Evolutionary conservation across 1,139 yeast species (phyloP).

Genomic region (Suhomyces panamericanus): DNA sequence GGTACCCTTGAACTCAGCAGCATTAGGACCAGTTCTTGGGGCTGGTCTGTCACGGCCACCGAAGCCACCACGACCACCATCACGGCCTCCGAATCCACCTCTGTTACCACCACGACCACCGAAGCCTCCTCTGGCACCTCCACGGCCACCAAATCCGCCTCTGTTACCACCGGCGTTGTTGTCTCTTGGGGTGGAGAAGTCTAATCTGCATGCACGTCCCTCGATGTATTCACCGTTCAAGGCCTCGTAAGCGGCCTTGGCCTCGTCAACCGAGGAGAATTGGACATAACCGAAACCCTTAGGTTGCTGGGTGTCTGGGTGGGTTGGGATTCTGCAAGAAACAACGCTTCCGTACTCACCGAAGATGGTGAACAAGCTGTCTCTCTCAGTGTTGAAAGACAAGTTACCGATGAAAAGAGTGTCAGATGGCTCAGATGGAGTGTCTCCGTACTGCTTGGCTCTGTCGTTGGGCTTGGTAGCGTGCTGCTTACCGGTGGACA

Average conservation of each 20-base stretch:
- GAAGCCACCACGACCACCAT: constrained; percentile 44
- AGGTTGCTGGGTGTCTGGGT: constrained; percentile 98
- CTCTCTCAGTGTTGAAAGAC: constrained; percentile 85
- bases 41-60: constrained; percentile 52
- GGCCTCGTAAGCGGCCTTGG: constrained; percentile 83
- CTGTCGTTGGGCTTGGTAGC: constrained; percentile 59
- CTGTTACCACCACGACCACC: constrained; percentile 32
- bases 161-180: constrained; percentile 23
- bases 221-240: constrained; percentile 86
- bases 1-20: constrained; percentile 68
- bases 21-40: constrained; percentile 59
- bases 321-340: constrained; percentile 93
- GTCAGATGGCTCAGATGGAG: constrained; percentile 88
- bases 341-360: constrained; percentile 77
- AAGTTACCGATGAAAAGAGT: constrained; percentile 95
- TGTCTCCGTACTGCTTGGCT: constrained; percentile 87
- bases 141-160: constrained; percentile 28
- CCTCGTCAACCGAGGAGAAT: constrained; percentile 82
- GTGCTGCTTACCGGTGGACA: constrained; percentile 83
- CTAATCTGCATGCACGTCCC: constrained; percentile 94
- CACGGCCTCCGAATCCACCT: constrained; percentile 32
- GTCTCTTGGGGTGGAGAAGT: constrained; percentile 90
- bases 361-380: constrained; percentile 68
- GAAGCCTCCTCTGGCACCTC: constrained; percentile 47
- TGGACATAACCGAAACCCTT: constrained; percentile 99